A percentile compares a stretch with the other conserved stretches of the same genome.
Evolutionary conservation across 176 grass and related monocot species (phyloP).

Genomic region (Thalia dealbata): DNA sequence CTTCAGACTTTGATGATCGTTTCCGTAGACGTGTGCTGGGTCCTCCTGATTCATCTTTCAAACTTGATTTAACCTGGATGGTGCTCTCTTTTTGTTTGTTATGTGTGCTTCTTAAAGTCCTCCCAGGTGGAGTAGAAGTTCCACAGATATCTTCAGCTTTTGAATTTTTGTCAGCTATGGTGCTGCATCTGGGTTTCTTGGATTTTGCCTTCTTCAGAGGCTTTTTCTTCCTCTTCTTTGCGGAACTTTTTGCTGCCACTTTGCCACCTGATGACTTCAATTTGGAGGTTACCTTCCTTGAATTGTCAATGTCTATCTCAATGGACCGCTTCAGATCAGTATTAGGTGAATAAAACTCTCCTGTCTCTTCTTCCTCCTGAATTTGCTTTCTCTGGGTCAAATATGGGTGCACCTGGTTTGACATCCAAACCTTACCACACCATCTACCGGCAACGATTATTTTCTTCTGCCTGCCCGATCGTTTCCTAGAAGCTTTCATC

Average conservation of each 20-base stretch:
- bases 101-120: slow-evolving; percentile 1
- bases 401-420: slow-evolving; percentile 86
- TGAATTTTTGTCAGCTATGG: slow-evolving; percentile 16
- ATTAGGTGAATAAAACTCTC: slow-evolving; percentile 13
- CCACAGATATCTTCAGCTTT: slow-evolving; percentile 8
- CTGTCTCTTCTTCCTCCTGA: slow-evolving; percentile 19
- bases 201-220: slow-evolving; percentile 29
- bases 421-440: slow-evolving; percentile 99
- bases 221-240: slow-evolving; percentile 31
- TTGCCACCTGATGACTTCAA: slow-evolving; percentile 13
- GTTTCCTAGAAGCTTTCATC: slow-evolving; percentile 21
- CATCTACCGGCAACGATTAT: slow-evolving; percentile 71
- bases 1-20: slow-evolving; percentile 24
- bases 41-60: slow-evolving; percentile 29
- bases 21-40: slow-evolving; percentile 20
- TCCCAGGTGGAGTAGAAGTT: neutral
- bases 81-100: slow-evolving; percentile 3
- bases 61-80: slow-evolving; percentile 12
- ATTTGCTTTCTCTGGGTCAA: slow-evolving; percentile 38
- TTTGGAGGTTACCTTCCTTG: slow-evolving; percentile 13
- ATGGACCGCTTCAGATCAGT: slow-evolving; percentile 16
- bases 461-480: slow-evolving; percentile 53
- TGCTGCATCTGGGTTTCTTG: slow-evolving; percentile 30
- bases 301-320: slow-evolving; percentile 24
- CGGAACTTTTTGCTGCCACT: slow-evolving; percentile 22